Conservation (phyloP, 441 rosid species). For the Croton setiger region DNA sequence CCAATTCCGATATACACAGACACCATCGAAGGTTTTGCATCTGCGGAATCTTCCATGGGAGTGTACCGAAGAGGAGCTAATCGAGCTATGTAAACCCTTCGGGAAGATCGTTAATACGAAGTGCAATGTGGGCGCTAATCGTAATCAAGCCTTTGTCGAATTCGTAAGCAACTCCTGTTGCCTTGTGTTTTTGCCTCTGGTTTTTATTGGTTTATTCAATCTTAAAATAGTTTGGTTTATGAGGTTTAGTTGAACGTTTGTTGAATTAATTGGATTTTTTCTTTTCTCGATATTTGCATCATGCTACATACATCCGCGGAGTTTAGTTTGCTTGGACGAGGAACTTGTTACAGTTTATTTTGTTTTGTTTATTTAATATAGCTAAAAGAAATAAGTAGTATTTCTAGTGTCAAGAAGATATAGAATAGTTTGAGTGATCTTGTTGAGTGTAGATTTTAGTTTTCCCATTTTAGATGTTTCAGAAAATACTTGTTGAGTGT, state of each 20-base stretch:
- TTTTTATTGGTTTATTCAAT: background rate
- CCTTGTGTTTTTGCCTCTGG: background rate
- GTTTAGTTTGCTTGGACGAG: no score
- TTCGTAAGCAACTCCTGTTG: constrained; percentile 42
- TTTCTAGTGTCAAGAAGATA: no score
- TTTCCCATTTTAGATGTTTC: background rate
- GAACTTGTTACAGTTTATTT: no score
- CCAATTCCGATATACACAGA: constrained; percentile 95
- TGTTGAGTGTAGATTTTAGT: background rate
- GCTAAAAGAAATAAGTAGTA: no score
- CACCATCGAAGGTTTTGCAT: constrained; percentile 97
- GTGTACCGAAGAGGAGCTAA: constrained; percentile 84
- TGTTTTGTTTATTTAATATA: no score
- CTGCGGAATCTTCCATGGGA: constrained; percentile 98
- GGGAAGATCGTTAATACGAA: constrained; percentile 97
- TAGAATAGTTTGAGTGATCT: background rate
- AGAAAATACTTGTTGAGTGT: background rate
- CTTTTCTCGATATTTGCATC: no score
- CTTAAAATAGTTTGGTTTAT: no score
- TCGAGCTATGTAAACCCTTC: constrained; percentile 91
- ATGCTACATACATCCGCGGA: no score
- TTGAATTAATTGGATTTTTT: no score
- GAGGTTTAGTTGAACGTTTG: no score
- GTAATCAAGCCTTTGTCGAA: constrained; percentile 85
- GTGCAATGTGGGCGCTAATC: constrained; percentile 79